Percentiles rank a stretch among this genome's conserved stretches.
Conservation (phyloP, 1,284 basidiomycete species). For the Boletus calvinii region DNA sequence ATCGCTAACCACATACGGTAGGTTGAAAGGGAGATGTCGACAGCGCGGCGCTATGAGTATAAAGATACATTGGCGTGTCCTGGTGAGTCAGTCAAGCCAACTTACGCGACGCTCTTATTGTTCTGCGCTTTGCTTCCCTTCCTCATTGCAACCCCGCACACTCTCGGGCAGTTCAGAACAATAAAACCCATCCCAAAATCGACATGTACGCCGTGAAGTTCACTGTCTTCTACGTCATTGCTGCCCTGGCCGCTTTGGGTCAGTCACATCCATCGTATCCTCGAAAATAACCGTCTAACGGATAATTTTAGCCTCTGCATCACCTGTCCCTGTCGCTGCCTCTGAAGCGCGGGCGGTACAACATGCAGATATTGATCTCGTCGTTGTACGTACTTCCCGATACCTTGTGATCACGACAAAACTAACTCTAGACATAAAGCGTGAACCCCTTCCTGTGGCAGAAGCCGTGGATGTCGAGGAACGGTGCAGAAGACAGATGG, state of each 20-base stretch:
- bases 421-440: slow-evolving; percentile 19
- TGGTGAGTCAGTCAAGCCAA: slow-evolving; percentile 20
- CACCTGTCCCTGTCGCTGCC: slow-evolving; percentile 26
- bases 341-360: slow-evolving; percentile 1
- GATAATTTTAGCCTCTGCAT: slow-evolving; percentile 20
- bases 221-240: slow-evolving; percentile 30
- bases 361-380: neutral
- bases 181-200: slow-evolving; percentile 27
- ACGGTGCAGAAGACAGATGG: slow-evolving; percentile 10
- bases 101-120: slow-evolving; percentile 32
- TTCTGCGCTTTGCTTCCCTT: slow-evolving; percentile 21
- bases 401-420: neutral
- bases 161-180: slow-evolving; percentile 21
- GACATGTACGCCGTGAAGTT: slow-evolving; percentile 30
- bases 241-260: slow-evolving; percentile 27
- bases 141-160: neutral
- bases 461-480: slow-evolving; percentile 7
- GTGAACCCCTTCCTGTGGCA: slow-evolving; percentile 18
- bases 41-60: slow-evolving; percentile 16
- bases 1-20: slow-evolving; percentile 26
- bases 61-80: slow-evolving; percentile 19
- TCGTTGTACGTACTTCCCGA: slow-evolving; percentile 14
- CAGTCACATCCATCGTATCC: slow-evolving; percentile 2
- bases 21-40: slow-evolving; percentile 22
- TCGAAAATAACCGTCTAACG: neutral